Conservation (phyloP, 2,329 filamentous ascomycete species). For the Onygenales sp. region DNA sequence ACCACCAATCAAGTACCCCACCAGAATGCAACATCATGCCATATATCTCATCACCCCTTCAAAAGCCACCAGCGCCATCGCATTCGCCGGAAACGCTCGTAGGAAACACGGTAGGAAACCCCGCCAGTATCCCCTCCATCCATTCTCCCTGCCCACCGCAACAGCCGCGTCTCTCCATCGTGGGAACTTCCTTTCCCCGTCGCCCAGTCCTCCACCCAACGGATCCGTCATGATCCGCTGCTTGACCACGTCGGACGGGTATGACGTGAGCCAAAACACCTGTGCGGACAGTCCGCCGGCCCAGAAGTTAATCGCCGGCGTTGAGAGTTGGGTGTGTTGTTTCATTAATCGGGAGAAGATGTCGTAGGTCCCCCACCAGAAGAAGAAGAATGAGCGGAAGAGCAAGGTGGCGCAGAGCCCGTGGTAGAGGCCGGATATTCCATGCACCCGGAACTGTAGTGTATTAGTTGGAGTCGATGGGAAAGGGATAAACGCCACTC, state of each 20-base stretch:
- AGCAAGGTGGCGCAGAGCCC: slow-evolving; percentile 76
- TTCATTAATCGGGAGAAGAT: slow-evolving; percentile 62
- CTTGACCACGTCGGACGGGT: slow-evolving; percentile 89
- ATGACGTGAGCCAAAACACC: slow-evolving; percentile 87
- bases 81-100: slow-evolving; percentile 90
- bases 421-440: slow-evolving; percentile 72
- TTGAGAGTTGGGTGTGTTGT: slow-evolving; percentile 58
- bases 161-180: slow-evolving; percentile 72
- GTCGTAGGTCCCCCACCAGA: slow-evolving; percentile 97
- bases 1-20: no score
- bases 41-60: slow-evolving; percentile 72
- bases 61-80: slow-evolving; percentile 85
- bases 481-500: slow-evolving; percentile 13
- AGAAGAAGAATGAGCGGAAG: slow-evolving; percentile 92
- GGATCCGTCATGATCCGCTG: slow-evolving; percentile 96
- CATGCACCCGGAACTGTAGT: slow-evolving; percentile 49
- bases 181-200: slow-evolving; percentile 59
- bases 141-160: slow-evolving; percentile 66
- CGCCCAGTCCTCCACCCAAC: slow-evolving; percentile 59
- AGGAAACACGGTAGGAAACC: slow-evolving; percentile 92
- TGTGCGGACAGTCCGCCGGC: slow-evolving; percentile 88
- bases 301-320: slow-evolving; percentile 90
- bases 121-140: slow-evolving; percentile 77
- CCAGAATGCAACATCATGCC: slow-evolving; percentile 17
- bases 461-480: not conserved